Evolutionary conservation across 768 basidiomycete species (phyloP).

Genomic region (Panaeolus cyanescens): DNA sequence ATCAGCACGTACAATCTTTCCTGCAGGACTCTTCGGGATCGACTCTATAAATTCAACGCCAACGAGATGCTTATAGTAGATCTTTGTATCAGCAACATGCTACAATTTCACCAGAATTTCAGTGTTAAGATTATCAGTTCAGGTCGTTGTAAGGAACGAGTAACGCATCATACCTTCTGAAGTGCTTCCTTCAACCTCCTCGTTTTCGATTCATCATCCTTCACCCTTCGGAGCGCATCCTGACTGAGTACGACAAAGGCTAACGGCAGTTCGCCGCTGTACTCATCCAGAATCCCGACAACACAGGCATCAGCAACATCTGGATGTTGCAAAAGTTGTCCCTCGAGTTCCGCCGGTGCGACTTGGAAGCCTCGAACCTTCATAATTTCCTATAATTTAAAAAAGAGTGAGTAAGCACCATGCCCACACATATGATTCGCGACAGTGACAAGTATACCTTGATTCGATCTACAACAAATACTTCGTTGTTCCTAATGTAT

Average conservation of each 20-base stretch:
- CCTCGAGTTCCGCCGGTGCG: constrained; percentile 59
- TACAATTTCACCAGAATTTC: constrained; percentile 19
- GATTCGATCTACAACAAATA: constrained; percentile 68
- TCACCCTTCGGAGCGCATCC: too few species aligned
- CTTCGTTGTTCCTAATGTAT: constrained; percentile 54
- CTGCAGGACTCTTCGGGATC: constrained; percentile 40
- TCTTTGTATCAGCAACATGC: constrained; percentile 51
- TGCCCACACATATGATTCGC: too few species aligned
- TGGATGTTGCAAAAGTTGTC: constrained; percentile 44
- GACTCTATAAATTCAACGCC: constrained; percentile 36
- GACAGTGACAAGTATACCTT: constrained; percentile 45
- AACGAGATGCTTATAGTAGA: constrained; percentile 52
- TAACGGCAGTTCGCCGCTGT: constrained; percentile 63
- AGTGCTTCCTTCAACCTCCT: constrained; percentile 13
- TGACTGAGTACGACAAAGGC: constrained; percentile 58
- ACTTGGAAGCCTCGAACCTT: constrained; percentile 68
- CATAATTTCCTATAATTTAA: constrained; percentile 52
- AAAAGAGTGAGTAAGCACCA: neutral
- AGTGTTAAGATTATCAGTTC: neutral
- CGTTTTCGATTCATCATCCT: too few species aligned
- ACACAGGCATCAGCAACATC: constrained; percentile 64
- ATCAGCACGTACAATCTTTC: constrained; percentile 16
- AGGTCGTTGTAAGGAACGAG: constrained; percentile 4
- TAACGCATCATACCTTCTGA: constrained; percentile 28
- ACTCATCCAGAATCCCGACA: constrained; percentile 60